Evolutionary conservation across 345 rosid species (phyloP).

Genomic region (Clausena lansium): DNA sequence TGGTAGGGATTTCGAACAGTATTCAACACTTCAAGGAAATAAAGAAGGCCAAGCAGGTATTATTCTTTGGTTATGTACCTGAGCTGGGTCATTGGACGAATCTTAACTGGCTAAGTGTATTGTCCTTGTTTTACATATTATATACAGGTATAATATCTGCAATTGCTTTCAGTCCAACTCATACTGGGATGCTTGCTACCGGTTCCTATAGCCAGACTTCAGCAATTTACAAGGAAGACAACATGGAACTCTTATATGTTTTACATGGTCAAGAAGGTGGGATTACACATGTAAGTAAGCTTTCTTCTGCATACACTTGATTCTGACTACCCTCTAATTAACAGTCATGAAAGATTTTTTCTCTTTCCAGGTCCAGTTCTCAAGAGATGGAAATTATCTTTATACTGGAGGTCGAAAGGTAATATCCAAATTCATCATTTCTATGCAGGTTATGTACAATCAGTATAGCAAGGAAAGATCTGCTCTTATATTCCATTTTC

Average conservation of each 20-base stretch:
- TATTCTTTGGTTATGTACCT: conserved; percentile 6
- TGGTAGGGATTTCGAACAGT: conserved; percentile 79
- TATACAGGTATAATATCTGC: conserved; percentile 77
- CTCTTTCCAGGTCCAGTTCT: conserved; percentile 75
- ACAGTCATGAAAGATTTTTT: conserved; percentile 2
- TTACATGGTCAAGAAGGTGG: conserved; percentile 98
- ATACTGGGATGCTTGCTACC: conserved; percentile 81
- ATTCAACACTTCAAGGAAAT: conserved; percentile 73
- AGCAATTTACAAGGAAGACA: conserved; percentile 87
- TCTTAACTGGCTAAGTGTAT: not conserved
- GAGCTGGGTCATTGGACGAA: not conserved
- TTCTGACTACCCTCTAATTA: conserved; percentile 13
- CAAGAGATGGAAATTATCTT: conserved; percentile 91
- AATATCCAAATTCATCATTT: not conserved
- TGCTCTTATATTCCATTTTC: not conserved
- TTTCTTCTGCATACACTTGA: conserved; percentile 3
- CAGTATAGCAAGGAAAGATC: not conserved
- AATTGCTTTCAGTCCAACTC: conserved; percentile 77
- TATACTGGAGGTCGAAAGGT: conserved; percentile 97
- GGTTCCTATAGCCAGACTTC: conserved; percentile 90
- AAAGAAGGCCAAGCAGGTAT: conserved; percentile 96
- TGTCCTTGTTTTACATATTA: conserved; percentile 14
- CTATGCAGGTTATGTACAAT: not conserved
- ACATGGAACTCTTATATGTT: conserved; percentile 89
- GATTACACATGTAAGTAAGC: conserved; percentile 75